Conservation (phyloP, 208 protist species). For the Leishmania major region DNA sequence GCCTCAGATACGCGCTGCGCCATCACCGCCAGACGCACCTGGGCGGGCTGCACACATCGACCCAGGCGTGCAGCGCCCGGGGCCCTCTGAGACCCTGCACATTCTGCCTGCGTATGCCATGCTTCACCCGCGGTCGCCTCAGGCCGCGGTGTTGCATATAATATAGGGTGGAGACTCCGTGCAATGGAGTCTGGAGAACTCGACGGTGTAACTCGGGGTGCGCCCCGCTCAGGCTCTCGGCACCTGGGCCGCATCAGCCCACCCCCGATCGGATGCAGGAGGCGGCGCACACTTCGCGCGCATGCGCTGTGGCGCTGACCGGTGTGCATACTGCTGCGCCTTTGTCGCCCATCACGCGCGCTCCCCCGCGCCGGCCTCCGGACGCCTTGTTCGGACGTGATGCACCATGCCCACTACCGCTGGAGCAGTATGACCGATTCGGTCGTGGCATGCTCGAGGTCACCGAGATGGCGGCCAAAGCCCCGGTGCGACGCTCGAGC, state of each 20-base stretch:
- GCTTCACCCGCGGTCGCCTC: too few species aligned
- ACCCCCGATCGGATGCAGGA: too few species aligned
- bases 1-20: not conserved
- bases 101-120: too few species aligned
- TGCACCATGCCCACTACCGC: not conserved
- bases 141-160: too few species aligned
- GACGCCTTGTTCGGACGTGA: not conserved
- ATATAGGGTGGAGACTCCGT: not conserved
- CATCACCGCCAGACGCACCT: not conserved
- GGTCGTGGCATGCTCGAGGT: not conserved
- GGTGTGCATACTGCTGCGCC: too few species aligned
- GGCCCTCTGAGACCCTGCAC: not conserved
- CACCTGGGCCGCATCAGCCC: too few species aligned
- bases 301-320: too few species aligned
- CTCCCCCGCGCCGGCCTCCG: not conserved
- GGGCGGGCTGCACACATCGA: not conserved
- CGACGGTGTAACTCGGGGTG: not conserved
- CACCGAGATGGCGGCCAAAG: conserved; percentile 1
- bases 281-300: too few species aligned
- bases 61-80: too few species aligned
- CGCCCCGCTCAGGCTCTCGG: too few species aligned
- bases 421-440: not conserved
- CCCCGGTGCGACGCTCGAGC: conserved; percentile 5
- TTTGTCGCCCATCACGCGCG: too few species aligned
- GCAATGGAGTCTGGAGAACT: not conserved